Percentiles rank a stretch among this genome's conserved stretches.
Conservation (phyloP, 2,329 filamentous ascomycete genomes). For the Corinectria fuckeliana region DNA sequence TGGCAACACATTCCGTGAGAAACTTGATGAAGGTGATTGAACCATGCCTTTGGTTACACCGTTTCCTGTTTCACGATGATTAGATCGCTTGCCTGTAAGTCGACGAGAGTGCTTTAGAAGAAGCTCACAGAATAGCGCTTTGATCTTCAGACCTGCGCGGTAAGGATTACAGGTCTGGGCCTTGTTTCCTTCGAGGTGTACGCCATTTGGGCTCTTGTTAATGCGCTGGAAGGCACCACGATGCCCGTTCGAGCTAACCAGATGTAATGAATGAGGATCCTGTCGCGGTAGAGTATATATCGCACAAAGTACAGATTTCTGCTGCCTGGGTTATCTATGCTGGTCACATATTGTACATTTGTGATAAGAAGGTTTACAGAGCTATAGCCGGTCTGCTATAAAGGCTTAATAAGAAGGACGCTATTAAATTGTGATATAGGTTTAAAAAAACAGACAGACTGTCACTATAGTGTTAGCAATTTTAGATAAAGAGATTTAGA, state of each 20-base stretch:
- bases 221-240: constrained; percentile 23
- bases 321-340: constrained; percentile 16
- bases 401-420: constrained; percentile 25
- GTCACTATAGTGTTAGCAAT: constrained; percentile 22
- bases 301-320: constrained; percentile 13
- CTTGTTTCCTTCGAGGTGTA: constrained; percentile 7
- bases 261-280: constrained; percentile 24
- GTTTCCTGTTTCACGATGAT: no score
- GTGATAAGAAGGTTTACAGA: constrained; percentile 18
- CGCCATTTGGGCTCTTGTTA: constrained; percentile 24
- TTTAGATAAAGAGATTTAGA: constrained; percentile 29
- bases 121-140: constrained; percentile 1
- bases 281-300: background rate
- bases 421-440: constrained; percentile 16
- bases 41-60: no score
- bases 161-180: constrained; percentile 11
- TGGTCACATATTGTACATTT: constrained; percentile 16
- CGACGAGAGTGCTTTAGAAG: background rate
- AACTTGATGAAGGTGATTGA: no score
- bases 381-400: constrained; percentile 28
- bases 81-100: no score
- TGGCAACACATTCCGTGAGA: no score
- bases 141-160: constrained; percentile 16
- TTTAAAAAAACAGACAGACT: constrained; percentile 22
- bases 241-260: constrained; percentile 15